Conservation (phyloP, 1,139 yeast species). For the Lodderomyces jiufengensis region DNA sequence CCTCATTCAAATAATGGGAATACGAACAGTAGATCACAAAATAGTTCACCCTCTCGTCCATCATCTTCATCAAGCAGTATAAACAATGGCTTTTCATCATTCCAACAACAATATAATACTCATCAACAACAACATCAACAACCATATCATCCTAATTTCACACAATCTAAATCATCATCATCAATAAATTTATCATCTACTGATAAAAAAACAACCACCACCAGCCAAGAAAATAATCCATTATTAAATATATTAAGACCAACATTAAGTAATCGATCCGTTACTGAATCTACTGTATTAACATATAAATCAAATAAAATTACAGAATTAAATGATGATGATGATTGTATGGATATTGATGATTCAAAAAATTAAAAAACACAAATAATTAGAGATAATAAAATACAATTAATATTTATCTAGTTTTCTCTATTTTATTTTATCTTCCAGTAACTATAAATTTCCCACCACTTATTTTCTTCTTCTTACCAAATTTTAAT, state of each 20-base stretch:
- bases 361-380: not conserved
- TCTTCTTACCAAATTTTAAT: constrained; percentile 72
- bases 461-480: constrained; percentile 48
- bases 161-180: constrained; percentile 7
- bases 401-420: not conserved
- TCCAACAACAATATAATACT: not conserved
- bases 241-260: constrained; percentile 16
- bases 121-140: constrained; percentile 1
- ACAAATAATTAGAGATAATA: not conserved
- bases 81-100: too few relatives aligned
- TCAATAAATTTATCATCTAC: constrained; percentile 5
- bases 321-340: constrained; percentile 8
- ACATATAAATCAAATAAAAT: constrained; percentile 8
- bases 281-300: constrained; percentile 28
- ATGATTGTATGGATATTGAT: constrained; percentile 8
- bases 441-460: constrained; percentile 21
- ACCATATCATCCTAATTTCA: not conserved
- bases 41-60: constrained; percentile 2
- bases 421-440: too few relatives aligned
- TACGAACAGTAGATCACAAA: not conserved
- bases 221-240: not conserved
- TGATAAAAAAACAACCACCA: constrained; percentile 13
- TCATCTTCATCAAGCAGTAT: constrained; percentile 1
- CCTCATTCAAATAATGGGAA: not conserved
- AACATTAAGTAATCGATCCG: constrained; percentile 26